These are phyloP conservation scores for Halenospora varia DNA, from an alignment of 495 filamentous ascomycete genomes.

Conservation along the genomic window DNA sequence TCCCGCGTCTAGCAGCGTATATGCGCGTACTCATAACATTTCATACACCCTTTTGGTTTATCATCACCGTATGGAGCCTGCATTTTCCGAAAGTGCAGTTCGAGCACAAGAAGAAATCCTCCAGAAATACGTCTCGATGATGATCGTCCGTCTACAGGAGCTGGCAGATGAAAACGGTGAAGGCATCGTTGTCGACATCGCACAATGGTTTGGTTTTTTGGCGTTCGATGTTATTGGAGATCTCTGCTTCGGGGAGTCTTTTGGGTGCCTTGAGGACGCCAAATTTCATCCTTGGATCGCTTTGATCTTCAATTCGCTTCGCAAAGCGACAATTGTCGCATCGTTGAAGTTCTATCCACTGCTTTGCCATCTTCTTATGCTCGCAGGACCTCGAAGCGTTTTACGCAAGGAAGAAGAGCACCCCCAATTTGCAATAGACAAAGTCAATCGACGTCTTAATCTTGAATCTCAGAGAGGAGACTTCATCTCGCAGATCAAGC, in stretches of 20 bases:
- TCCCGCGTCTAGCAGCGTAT: too few species aligned
- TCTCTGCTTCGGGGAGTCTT: slow-evolving; percentile 33
- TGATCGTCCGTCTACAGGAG: slow-evolving; percentile 38
- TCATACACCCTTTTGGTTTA: too few species aligned
- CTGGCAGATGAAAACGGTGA: slow-evolving; percentile 13
- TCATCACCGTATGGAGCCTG: too few species aligned
- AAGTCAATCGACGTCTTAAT: not conserved
- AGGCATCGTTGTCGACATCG: slow-evolving; percentile 12
- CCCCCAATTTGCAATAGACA: not conserved
- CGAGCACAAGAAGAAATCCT: slow-evolving; percentile 28
- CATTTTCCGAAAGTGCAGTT: not conserved
- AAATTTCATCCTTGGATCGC: slow-evolving; percentile 42
- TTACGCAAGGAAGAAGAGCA: not conserved
- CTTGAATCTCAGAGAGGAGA: not conserved
- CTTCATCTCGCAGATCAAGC: not conserved
- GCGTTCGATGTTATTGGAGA: slow-evolving; percentile 50
- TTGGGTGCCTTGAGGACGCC: slow-evolving; percentile 40
- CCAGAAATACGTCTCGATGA: slow-evolving; percentile 37
- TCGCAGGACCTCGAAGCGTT: not conserved
- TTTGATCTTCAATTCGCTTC: slow-evolving; percentile 11
- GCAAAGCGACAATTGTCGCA: slow-evolving; percentile 4
- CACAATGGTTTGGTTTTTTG: slow-evolving; percentile 41
- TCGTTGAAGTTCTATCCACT: not conserved
- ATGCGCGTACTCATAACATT: too few species aligned
- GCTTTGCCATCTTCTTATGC: not conserved